These are phyloP conservation scores for Coemansia sp. DNA, from an alignment of 192 early-diverging fungal species.

Conservation along the genomic window DNA sequence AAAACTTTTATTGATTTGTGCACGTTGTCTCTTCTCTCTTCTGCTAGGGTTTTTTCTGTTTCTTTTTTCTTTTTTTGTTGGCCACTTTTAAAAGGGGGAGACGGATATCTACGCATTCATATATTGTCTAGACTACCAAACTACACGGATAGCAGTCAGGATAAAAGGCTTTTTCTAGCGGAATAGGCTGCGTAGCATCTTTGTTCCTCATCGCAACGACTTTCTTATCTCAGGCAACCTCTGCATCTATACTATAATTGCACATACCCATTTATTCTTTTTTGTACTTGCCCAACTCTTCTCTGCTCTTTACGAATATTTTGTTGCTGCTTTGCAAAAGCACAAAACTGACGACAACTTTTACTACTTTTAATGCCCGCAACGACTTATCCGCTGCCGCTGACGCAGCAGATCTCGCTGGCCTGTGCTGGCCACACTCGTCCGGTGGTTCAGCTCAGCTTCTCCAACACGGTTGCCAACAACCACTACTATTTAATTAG, in stretches of 20 bases:
- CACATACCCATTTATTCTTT: constrained; percentile 4
- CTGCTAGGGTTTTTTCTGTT: neutral
- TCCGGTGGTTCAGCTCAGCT: constrained; percentile 84
- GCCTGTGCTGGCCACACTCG: constrained; percentile 90
- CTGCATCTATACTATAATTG: constrained; percentile 3
- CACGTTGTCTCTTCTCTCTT: neutral
- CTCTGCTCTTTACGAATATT: neutral
- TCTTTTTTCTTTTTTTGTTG: constrained; percentile 12
- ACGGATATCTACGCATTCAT: too few relatives aligned
- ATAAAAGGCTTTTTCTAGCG: too few relatives aligned
- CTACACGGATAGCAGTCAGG: too few relatives aligned
- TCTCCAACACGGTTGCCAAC: constrained; percentile 70
- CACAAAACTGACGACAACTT: constrained; percentile 16
- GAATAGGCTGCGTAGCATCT: too few relatives aligned
- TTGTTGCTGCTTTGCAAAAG: neutral
- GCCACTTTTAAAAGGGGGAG: too few relatives aligned
- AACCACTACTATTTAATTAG: constrained; percentile 79
- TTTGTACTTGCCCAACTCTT: neutral
- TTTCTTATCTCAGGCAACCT: neutral
- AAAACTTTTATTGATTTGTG: neutral
- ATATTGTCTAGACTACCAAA: too few relatives aligned
- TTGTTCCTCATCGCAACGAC: neutral
- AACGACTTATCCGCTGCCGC: constrained; percentile 19
- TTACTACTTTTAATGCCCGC: constrained; percentile 26
- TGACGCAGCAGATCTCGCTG: constrained; percentile 64